Percentiles rank a stretch among this genome's conserved stretches.
Conservation (phyloP, 345 rosid species). For the Aethionema arabicum region DNA sequence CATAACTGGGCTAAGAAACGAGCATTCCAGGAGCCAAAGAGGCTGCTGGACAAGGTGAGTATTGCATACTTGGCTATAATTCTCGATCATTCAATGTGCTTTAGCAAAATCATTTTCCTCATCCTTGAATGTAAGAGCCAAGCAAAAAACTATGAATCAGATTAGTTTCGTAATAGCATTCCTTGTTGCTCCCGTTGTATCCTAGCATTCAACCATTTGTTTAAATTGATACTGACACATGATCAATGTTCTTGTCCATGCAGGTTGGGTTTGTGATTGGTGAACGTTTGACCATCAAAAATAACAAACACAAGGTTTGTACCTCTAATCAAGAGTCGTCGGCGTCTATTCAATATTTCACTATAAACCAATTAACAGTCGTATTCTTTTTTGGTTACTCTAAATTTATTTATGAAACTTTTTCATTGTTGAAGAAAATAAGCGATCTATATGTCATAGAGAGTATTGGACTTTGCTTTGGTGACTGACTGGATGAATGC, state of each 20-base stretch:
- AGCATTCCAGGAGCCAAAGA: slow-evolving; percentile 86
- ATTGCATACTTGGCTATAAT: slow-evolving; percentile 23
- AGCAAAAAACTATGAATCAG: background rate
- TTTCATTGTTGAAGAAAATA: background rate
- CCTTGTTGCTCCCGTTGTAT: background rate
- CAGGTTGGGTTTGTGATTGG: slow-evolving; percentile 86
- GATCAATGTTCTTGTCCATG: slow-evolving; percentile 20
- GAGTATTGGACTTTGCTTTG: slow-evolving; percentile 16
- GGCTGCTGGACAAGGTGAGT: slow-evolving; percentile 76
- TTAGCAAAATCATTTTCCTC: background rate
- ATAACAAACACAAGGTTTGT: slow-evolving; percentile 79
- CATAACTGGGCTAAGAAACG: slow-evolving; percentile 91
- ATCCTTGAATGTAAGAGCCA: slow-evolving; percentile 10
- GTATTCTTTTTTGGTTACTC: slow-evolving; percentile 1
- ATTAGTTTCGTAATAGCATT: background rate
- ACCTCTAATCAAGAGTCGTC: background rate
- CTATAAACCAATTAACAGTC: background rate
- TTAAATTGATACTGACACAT: background rate
- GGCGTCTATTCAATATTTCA: background rate
- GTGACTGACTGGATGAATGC: slow-evolving; percentile 15
- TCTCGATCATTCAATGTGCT: background rate
- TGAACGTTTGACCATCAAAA: slow-evolving; percentile 74
- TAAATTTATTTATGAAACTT: background rate
- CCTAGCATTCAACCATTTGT: background rate
- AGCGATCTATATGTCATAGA: background rate